Conservation (phyloP, 371 early-diverging fungal species). For the Mucor racemosus region DNA sequence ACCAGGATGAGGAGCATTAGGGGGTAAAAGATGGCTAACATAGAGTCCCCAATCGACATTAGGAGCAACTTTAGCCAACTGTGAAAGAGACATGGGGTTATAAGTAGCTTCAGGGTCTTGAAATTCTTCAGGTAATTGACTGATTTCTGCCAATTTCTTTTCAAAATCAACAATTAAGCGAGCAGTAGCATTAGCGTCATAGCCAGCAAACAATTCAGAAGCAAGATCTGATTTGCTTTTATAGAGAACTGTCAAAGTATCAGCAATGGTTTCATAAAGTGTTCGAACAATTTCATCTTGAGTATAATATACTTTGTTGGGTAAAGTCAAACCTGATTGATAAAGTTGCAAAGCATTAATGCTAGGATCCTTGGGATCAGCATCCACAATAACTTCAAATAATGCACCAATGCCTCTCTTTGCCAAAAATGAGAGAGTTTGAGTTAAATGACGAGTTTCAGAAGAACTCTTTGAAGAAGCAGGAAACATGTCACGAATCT, state of each 20-base stretch:
- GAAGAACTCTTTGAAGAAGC: background rate
- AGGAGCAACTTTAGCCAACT: slow-evolving; percentile 43
- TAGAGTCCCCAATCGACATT: slow-evolving; percentile 49
- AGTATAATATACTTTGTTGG: slow-evolving; percentile 62
- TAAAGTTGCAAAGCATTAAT: slow-evolving; percentile 41
- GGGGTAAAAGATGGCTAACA: slow-evolving; percentile 37
- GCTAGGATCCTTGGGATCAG: slow-evolving; percentile 57
- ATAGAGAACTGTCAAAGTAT: slow-evolving; percentile 31
- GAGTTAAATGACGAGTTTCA: slow-evolving; percentile 22
- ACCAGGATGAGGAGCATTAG: slow-evolving; percentile 29
- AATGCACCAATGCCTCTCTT: slow-evolving; percentile 19
- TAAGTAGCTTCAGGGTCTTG: slow-evolving; percentile 51
- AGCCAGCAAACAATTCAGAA: background rate
- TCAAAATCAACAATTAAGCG: slow-evolving; percentile 53
- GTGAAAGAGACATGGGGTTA: slow-evolving; percentile 49
- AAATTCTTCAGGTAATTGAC: slow-evolving; percentile 37
- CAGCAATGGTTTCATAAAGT: slow-evolving; percentile 39
- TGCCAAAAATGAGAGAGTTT: slow-evolving; percentile 20
- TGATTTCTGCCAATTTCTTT: slow-evolving; percentile 41
- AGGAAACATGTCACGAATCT: slow-evolving; percentile 33
- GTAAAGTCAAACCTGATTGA: slow-evolving; percentile 61
- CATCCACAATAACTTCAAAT: slow-evolving; percentile 26
- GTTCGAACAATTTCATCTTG: slow-evolving; percentile 39
- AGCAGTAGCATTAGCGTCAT: slow-evolving; percentile 26
- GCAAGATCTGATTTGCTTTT: background rate